Base-by-base conservation (phyloP, 1,139 yeast species). In the Candida labiduridarum region DNA sequence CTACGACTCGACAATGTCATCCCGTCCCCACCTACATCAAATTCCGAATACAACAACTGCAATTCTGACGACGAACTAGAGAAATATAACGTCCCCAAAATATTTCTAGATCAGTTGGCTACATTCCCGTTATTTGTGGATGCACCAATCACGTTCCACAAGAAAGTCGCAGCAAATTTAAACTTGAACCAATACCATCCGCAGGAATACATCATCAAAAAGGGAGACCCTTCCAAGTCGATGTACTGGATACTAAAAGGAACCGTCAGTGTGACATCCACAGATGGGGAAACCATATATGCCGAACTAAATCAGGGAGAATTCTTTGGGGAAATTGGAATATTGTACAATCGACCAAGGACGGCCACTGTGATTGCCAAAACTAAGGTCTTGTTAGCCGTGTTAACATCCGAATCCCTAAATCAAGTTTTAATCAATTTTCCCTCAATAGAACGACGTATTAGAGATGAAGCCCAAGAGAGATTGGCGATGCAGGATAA, bases 201-300 rank as follows among this genome's bases (percentile, higher is more conserved):
- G 0, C 89, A 84, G 58, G 87, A 83, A 54, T 84, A 80, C 61
- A 83, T 87, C 40, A 83, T 86, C 46, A 83, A 82, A 52, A 82
- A 76, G 56, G 92, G 92, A 2, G 91, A 86, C 58, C 85, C 85
- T 1, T 84, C 90, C n/a, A 80, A 78, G 56, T 80, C 92, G 27
- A 85, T 87, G 89, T 87, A 86, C 61, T 86, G 92, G 91, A 84
- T 87, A 38, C 67, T 87, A 14, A 80, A 86, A 59, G 95, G 95
- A 3, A 76, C 84, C 0, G 94, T 87, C 1, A 82, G 83, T 29
- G 89, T 87, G 12, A 82, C 89, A 0, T 83, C 89, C 8, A 79
- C 88, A 4, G 94, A 87, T 63, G 92, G 90, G 27, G 92, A 87
- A 64, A 78, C 88, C 2, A 73, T 83, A 4, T 85, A 83, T 61